Evolutionary conservation across 345 rosid species (phyloP).

Genomic region (Gossypium mustelinum): DNA sequence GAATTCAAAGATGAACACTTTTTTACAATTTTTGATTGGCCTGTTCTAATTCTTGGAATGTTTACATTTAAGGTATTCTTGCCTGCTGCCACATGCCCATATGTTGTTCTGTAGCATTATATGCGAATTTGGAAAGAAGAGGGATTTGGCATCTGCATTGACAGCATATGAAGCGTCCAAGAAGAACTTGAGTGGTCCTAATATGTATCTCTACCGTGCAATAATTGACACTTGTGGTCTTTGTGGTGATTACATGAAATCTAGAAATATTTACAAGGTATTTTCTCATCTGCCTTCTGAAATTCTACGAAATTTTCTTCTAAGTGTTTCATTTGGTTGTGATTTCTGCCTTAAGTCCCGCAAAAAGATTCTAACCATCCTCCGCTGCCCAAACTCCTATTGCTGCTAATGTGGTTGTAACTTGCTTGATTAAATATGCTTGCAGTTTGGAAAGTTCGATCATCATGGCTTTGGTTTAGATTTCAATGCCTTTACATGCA

Average conservation of each 20-base stretch:
- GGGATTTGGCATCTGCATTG: slow-evolving; percentile 70
- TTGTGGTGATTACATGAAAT: slow-evolving; percentile 65
- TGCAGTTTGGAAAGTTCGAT: background rate
- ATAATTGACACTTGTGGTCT: slow-evolving; percentile 77
- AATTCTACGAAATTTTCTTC: slow-evolving; percentile 12
- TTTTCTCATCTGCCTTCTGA: slow-evolving; percentile 19
- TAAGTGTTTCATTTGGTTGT: slow-evolving; percentile 4
- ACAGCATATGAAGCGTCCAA: slow-evolving; percentile 62
- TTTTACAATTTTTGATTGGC: background rate
- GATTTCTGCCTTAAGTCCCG: background rate
- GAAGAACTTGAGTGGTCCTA: slow-evolving; percentile 47
- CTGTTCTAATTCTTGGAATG: slow-evolving; percentile 19
- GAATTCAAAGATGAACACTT: background rate
- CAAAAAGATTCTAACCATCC: background rate
- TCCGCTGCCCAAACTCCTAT: background rate
- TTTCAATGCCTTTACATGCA: background rate
- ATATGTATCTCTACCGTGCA: slow-evolving; percentile 73
- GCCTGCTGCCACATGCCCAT: slow-evolving; percentile 60
- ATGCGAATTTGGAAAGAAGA: slow-evolving; percentile 68
- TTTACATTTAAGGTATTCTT: slow-evolving; percentile 59
- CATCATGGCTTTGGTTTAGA: background rate
- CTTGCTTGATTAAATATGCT: background rate
- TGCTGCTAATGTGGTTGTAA: background rate
- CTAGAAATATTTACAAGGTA: slow-evolving; percentile 87
- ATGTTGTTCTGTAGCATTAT: slow-evolving; percentile 60